Base-by-base conservation (phyloP, 352 stramenopile species). In the Globisporangium cylindrosporum region DNA sequence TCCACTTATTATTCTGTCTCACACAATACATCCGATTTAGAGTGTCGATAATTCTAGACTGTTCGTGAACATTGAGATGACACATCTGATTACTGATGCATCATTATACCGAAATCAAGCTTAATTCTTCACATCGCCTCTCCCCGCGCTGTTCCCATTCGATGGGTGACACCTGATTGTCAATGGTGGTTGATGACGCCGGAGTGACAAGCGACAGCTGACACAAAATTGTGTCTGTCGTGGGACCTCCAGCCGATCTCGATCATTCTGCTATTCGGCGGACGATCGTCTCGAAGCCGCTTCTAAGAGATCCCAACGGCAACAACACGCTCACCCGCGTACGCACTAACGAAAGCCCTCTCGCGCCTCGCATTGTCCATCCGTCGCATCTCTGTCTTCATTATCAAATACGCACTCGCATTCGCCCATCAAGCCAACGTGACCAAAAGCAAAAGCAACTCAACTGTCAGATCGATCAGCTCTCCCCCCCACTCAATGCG, bases 31-130 rank as follows among this genome's bases (percentile, higher is more conserved):
- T 18, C 4, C 20, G 7, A 25, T 5, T 3, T 6, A 10, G 4
- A 5, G 14, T 22, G 32, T 48, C 27, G 18, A 51, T 20, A 59
- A 51, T 67, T 67, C 62, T 59, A 67, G 62, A 67, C 62, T 67
- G 34, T 67, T 67, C 62, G 62, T 43, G 62, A 67, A 34, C 24
- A 6, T 8, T 3, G 36, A 22, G 22, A 55, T 25, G 49, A 67
- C 14, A 14, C n/a, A 54, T 67, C 62, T 67, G 49, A 67, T 60
- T 62, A 32, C 6, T 27, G 34, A 32, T 22, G 24, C 62, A n/a
- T 10, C 1, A 61, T 1, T 24, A 55, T 43, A 29, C 49, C 32
- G 27, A n/a, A 24, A 4, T 18, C 3, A 5, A 32, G 22, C 36
- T 25, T 32, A 66, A 14, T 2, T 1, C 1, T 10, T 0, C 20